Evolutionary conservation across 1,139 yeast species (phyloP).

Genomic region (Entelexis paramagnoliae): DNA sequence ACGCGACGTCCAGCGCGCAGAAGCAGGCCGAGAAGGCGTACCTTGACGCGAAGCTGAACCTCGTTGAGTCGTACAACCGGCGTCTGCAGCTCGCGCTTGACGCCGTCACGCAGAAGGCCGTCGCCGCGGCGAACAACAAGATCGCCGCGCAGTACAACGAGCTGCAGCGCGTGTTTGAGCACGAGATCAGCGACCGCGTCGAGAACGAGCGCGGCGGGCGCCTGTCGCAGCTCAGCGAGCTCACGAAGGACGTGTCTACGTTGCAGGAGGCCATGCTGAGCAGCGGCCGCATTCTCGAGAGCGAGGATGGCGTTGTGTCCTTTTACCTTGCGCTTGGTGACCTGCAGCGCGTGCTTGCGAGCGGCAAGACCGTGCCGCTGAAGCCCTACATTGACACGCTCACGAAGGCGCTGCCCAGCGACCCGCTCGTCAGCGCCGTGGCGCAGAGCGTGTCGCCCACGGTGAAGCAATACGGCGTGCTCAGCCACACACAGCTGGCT

Average conservation of each 20-base stretch:
- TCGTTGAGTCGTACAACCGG: conserved; percentile 53
- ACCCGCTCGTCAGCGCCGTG: conserved; percentile 40
- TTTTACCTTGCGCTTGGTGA: conserved; percentile 49
- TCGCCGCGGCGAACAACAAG: conserved; percentile 68
- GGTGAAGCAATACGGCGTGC: conserved; percentile 47
- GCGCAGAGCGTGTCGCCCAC: conserved; percentile 40
- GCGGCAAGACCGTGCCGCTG: conserved; percentile 30
- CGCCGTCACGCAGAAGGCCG: conserved; percentile 57
- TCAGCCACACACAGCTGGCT: conserved; percentile 41
- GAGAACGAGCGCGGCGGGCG: conserved; percentile 78
- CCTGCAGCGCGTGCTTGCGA: conserved; percentile 42
- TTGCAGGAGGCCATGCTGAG: conserved; percentile 51
- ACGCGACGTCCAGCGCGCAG: conserved; percentile 25
- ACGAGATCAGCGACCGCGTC: conserved; percentile 51
- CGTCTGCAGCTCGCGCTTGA: conserved; percentile 57
- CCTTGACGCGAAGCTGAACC: conserved; percentile 53
- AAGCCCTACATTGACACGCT: conserved; percentile 33
- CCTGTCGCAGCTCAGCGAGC: conserved; percentile 54
- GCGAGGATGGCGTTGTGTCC: conserved; percentile 47
- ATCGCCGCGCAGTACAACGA: conserved; percentile 60
- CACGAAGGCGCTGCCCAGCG: conserved; percentile 39
- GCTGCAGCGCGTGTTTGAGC: conserved; percentile 62
- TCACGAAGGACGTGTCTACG: conserved; percentile 47
- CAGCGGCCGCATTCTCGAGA: conserved; percentile 47
- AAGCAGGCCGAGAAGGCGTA: conserved; percentile 43